Evolutionary conservation across 495 filamentous ascomycete species (phyloP).

Genomic region (Aspergillus indologenus): DNA sequence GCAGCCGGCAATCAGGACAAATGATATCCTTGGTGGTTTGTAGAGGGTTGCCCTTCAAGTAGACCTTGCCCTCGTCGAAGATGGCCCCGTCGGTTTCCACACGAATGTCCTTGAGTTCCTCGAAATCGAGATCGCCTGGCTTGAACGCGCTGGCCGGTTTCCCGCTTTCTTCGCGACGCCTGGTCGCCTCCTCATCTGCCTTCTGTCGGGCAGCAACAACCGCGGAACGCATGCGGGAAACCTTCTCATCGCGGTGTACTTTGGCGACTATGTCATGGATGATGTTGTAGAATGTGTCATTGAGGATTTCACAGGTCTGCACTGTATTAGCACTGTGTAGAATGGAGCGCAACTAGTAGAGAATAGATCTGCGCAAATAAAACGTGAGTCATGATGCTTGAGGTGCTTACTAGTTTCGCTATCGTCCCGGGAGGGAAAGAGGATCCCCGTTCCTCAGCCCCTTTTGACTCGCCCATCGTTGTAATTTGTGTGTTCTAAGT

Average conservation of each 20-base stretch:
- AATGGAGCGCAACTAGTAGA: not conserved
- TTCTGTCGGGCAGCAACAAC: conserved; percentile 68
- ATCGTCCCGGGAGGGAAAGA: conserved; percentile 42
- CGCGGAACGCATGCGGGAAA: conserved; percentile 67
- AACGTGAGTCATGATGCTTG: not conserved
- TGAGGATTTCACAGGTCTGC: conserved; percentile 54
- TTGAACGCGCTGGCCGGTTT: conserved; percentile 34
- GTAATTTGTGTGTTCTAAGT: not conserved
- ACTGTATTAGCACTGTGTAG: not conserved
- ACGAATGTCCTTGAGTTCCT: conserved; percentile 40
- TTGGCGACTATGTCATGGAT: conserved; percentile 68
- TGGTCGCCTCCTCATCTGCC: conserved; percentile 48
- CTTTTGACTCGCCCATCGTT: conserved; percentile 40
- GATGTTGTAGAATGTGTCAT: conserved; percentile 70
- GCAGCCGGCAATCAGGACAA: conserved; percentile 64
- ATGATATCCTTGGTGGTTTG: conserved; percentile 67
- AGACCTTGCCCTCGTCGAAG: conserved; percentile 69
- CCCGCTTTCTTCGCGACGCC: conserved; percentile 35
- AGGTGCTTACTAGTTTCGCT: conserved; percentile 42
- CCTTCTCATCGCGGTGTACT: conserved; percentile 71
- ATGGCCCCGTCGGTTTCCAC: conserved; percentile 69
- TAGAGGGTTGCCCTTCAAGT: conserved; percentile 72
- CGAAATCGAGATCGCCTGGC: conserved; percentile 36
- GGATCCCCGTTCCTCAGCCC: conserved; percentile 25
- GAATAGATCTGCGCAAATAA: too few species aligned